Base-by-base conservation (phyloP, 2,329 filamentous ascomycete genomes). In the Fusarium stilboides region DNA sequence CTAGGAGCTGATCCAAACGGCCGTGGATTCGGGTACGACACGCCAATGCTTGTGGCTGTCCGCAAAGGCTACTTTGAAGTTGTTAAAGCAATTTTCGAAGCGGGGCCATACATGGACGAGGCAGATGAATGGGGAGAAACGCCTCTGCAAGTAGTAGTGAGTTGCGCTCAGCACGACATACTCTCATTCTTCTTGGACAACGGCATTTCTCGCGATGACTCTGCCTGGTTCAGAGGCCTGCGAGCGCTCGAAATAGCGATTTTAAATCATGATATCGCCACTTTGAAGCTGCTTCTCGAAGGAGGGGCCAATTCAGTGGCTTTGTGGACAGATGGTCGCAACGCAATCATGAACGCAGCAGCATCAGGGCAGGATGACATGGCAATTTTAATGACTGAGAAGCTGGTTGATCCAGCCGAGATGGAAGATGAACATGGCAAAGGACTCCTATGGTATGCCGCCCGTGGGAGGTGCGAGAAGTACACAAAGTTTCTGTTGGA, bases 371-470 rank as follows among this genome's bases (percentile, higher is more conserved):
- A 40, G 4, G 49, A 64, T 15, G 52, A 52, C 0, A 49, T 55
- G 12, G 52, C 64, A 1, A 45, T 64, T 7, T 20, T 28, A 0
- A 28, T 68, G n/a, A 45, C 51, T 1, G 44, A 55, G 6, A 7
- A n/a, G 0, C 14, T 63, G 2, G 8, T 6, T 3, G 20, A 12
- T 9, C 2, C n/a, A 5, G 7, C 22, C 1, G 34, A 39, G 2
- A 13, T 26, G 3, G 20, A 44, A 12, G 34, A 50, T 3, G 24
- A 42, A 4, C 8, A 46, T 2, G 65, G 63, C 4, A 34, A 43
- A 6, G 45, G 39, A 6, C 8, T 68, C 1, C 13, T 68, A 0
- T 55, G 60, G 44, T 68, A 68, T n/a, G 64, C 39, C 4, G 44
- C 36, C 1, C 26, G 33, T 1, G 13, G 52, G 9, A 28, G 33